These are phyloP conservation scores for Heritiera fomes DNA, from an alignment of 345 rosid species.

Conservation along the genomic window DNA sequence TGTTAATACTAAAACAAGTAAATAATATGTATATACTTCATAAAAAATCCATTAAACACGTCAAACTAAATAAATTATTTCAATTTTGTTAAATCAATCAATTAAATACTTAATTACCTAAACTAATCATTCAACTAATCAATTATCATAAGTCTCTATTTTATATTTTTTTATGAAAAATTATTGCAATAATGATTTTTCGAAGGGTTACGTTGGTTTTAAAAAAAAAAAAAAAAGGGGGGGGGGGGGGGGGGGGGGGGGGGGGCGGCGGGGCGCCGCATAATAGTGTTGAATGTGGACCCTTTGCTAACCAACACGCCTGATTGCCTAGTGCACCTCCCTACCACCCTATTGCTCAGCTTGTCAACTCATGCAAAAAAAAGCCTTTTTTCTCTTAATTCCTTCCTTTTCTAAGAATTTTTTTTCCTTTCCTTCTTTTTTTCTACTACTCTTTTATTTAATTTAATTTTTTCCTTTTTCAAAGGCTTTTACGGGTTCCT, in stretches of 20 bases:
- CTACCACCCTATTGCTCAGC: conserved; percentile 31
- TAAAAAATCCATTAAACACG: too few relatives aligned
- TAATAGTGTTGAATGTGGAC: conserved; percentile 23
- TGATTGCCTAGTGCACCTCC: conserved; percentile 31
- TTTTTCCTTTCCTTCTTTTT: not conserved
- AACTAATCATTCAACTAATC: too few relatives aligned
- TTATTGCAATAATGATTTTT: conserved; percentile 7
- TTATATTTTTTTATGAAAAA: not conserved
- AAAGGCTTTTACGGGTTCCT: conserved; percentile 1
- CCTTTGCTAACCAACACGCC: conserved; percentile 30
- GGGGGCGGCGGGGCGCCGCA: too few relatives aligned
- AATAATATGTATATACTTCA: too few relatives aligned
- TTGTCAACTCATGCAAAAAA: conserved; percentile 31
- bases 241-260: too few relatives aligned
- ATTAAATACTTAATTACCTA: too few relatives aligned
- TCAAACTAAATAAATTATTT: too few relatives aligned
- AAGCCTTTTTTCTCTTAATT: not conserved
- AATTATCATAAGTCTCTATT: too few relatives aligned
- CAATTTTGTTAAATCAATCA: too few relatives aligned
- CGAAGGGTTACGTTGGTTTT: not conserved
- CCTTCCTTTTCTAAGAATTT: too few relatives aligned
- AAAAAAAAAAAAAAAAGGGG: too few relatives aligned
- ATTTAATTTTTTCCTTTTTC: not conserved
- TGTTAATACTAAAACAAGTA: too few relatives aligned
- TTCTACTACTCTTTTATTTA: not conserved